phyloP scores from a whole-genome alignment of 331 rosid species.

The Prunus yedoensis region DNA sequence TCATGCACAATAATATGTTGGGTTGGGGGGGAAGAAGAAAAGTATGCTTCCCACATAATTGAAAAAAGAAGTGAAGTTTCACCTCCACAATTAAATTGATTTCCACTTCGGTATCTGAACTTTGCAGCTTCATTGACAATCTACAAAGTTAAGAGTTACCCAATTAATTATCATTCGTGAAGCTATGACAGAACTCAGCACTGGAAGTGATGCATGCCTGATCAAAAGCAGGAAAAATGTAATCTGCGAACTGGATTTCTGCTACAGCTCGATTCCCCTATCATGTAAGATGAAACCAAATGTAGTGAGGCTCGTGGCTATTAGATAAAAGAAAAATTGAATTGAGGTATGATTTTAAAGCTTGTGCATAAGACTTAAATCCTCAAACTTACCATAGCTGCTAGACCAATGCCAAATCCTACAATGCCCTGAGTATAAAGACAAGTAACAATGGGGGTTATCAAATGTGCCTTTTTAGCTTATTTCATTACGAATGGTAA shows the following conservation, averaged over 20 bases:
- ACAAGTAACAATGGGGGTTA: constrained; percentile 10
- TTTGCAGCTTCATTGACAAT: constrained; percentile 99
- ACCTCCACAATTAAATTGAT: constrained; percentile 98
- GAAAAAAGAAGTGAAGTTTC: constrained; percentile 17
- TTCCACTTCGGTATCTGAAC: constrained; percentile 96
- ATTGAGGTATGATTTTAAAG: constrained; percentile 1
- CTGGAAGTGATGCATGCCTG: constrained; percentile 60
- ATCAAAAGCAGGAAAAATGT: constrained; percentile 94
- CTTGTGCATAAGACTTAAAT: constrained; percentile 14
- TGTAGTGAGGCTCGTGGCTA: not conserved
- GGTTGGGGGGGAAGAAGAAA: constrained; percentile 9
- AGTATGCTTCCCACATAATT: not conserved
- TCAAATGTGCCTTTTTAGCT: not conserved
- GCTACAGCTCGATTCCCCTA: constrained; percentile 95
- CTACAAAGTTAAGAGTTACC: constrained; percentile 45
- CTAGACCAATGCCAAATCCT: constrained; percentile 98
- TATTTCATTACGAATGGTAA: not conserved
- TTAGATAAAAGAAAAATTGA: not conserved
- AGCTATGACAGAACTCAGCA: constrained; percentile 20
- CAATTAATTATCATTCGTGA: constrained; percentile 20
- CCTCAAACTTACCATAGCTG: constrained; percentile 80
- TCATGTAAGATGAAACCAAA: constrained; percentile 29
- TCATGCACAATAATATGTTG: not conserved
- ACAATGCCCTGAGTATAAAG: constrained; percentile 63
- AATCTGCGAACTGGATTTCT: constrained; percentile 98